Conservation (phyloP, 2,329 filamentous ascomycete species). For the Rutstroemia sp. region DNA sequence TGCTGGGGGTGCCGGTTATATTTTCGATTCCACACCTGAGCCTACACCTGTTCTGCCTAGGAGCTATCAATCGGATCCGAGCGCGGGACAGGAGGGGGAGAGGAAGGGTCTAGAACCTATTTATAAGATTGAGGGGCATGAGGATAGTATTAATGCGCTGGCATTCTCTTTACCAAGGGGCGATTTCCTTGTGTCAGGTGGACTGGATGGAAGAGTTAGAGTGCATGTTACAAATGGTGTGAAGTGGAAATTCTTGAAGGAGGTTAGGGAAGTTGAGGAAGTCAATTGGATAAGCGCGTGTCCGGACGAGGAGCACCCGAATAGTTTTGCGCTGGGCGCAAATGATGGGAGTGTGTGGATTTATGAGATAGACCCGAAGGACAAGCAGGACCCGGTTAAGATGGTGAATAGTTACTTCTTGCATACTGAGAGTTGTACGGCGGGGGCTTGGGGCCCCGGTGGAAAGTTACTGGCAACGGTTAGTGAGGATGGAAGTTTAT, state of each 20-base stretch:
- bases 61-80: constrained; percentile 63
- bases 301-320: constrained; percentile 62
- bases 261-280: constrained; percentile 85
- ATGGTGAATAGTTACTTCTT: constrained; percentile 91
- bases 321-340: constrained; percentile 80
- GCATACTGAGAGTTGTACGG: constrained; percentile 79
- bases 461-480: constrained; percentile 83
- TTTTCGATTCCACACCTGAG: constrained; percentile 68
- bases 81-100: constrained; percentile 42
- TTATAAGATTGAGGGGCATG: constrained; percentile 79
- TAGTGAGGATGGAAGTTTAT: constrained; percentile 78
- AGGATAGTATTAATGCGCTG: constrained; percentile 82
- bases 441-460: constrained; percentile 84
- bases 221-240: constrained; percentile 44
- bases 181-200: constrained; percentile 78
- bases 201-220: constrained; percentile 76
- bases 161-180: constrained; percentile 77
- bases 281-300: constrained; percentile 84
- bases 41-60: constrained; percentile 63
- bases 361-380: constrained; percentile 70
- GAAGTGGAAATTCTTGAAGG: constrained; percentile 62
- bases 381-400: constrained; percentile 55
- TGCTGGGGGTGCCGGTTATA: constrained; percentile 65
- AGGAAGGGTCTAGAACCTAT: constrained; percentile 56
- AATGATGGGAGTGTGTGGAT: constrained; percentile 94